Base-by-base conservation (phyloP, 2,329 filamentous ascomycete genomes). In the Arthrinium puccinioides region DNA sequence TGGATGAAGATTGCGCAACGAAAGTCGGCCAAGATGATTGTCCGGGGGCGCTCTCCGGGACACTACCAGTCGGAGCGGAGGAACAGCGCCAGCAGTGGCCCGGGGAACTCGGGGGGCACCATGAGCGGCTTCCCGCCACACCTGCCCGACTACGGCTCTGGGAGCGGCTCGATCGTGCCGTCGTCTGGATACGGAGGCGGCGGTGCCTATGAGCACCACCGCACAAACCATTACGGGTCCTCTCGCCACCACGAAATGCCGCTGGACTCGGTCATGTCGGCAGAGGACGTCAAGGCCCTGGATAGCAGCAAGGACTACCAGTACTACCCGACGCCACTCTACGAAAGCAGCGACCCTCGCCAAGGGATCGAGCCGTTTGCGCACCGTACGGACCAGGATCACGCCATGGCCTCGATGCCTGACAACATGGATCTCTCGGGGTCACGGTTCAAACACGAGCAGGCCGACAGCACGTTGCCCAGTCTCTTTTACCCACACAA, bases 21-120 rank as follows among this genome's bases (percentile, higher is more conserved):
- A 32, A 79, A 84, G 51, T 90, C 85, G 6, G 79, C 82, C 41
- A 84, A 83, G 55, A 86, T 92, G 72, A 87, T 94, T 48, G 86
- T 92, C n/a, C 82, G 87, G 16, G 87, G 87, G 6, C 76, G 86
- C 19, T 89, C 84, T 7, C 86, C 86, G 0, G 86, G 85, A 2
- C 87, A 88, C 52, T 88, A 88, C 59, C 81, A 84, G 52, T 77
- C 82, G 30, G 79, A 82, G 46, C 68, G 82, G 44, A 73, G 81
- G 38, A 72, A 78, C 36, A 86, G 80, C 55, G 72, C 79, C 3
- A 77, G 80, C 50, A 86, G 82, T 51, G 82, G 84, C 1, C 69
- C 35, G 18, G 35, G 35, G 9, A 29, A 28, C 15, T 20, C 28
- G 6, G 35, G 35, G 4, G 73, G 71, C 28, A 70, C 76, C 46